Percentiles rank a stretch among this genome's conserved stretches.
Evolutionary conservation across 805 yeast genomes (phyloP).

Genomic region (Kluyveromyces aestuarii): DNA sequence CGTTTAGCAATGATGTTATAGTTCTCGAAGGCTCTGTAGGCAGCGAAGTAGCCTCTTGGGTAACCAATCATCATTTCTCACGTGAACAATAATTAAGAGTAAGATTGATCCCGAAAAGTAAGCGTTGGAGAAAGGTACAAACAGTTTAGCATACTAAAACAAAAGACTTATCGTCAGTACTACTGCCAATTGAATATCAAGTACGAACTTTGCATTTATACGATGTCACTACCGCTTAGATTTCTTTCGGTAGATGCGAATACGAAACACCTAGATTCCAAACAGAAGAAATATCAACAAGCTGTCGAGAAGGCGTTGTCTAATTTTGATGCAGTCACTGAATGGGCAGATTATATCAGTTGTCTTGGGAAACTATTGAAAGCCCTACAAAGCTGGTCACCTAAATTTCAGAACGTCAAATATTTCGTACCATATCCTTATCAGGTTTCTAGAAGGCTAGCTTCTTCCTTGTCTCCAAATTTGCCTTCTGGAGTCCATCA

Average conservation of each 20-base stretch:
- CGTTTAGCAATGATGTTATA: not conserved
- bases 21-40: not conserved
- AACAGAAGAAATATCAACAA: conserved; percentile 60
- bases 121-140: not conserved
- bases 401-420: conserved; percentile 28
- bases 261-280: conserved; percentile 36
- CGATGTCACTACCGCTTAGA: conserved; percentile 28
- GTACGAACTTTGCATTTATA: not conserved
- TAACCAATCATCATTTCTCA: not conserved
- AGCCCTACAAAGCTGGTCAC: conserved; percentile 46
- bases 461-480: conserved; percentile 70
- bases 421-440: conserved; percentile 61
- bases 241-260: conserved; percentile 25
- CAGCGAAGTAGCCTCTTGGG: not conserved
- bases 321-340: conserved; percentile 73
- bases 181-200: not conserved
- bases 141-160: not conserved
- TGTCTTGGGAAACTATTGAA: conserved; percentile 73
- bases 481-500: conserved; percentile 95
- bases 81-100: not conserved
- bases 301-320: conserved; percentile 65
- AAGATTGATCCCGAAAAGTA: not conserved
- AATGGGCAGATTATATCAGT: conserved; percentile 98
- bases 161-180: not conserved
- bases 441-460: conserved; percentile 59